These are phyloP conservation scores for Malus sylvestris DNA, from an alignment of 306 rosid species.

Conservation along the genomic window DNA sequence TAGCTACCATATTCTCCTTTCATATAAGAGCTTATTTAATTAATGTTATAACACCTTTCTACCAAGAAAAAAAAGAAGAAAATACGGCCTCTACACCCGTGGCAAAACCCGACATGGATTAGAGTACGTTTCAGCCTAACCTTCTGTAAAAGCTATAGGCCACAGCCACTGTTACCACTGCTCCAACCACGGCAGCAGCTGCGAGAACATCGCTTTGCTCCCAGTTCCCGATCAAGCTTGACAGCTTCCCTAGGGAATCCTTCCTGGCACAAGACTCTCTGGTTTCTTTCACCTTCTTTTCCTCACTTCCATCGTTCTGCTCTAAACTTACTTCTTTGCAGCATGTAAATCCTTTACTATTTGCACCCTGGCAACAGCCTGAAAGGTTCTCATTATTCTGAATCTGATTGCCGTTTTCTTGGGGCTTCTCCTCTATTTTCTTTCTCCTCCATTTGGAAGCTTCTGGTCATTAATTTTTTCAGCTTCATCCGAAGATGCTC, in stretches of 20 bases:
- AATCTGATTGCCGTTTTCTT: constrained; percentile 14
- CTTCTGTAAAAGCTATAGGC: constrained; percentile 63
- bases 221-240: constrained; percentile 36
- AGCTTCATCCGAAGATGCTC: no score
- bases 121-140: constrained; percentile 31
- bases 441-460: constrained; percentile 25
- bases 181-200: constrained; percentile 32
- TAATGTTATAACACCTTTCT: no score
- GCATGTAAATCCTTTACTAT: constrained; percentile 37
- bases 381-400: no score
- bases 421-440: constrained; percentile 17
- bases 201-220: background rate
- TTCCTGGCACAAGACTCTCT: constrained; percentile 23
- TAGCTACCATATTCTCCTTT: constrained; percentile 8
- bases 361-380: constrained; percentile 32
- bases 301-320: constrained; percentile 13
- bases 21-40: no score
- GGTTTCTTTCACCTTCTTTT: constrained; percentile 16
- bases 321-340: no score
- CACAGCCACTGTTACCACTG: constrained; percentile 54
- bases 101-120: constrained; percentile 12
- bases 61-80: no score
- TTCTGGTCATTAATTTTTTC: background rate
- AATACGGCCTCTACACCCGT: background rate
- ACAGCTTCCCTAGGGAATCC: constrained; percentile 21